Conservation (phyloP, 176 grass and related monocot species). For the Oryza rufipogon region DNA sequence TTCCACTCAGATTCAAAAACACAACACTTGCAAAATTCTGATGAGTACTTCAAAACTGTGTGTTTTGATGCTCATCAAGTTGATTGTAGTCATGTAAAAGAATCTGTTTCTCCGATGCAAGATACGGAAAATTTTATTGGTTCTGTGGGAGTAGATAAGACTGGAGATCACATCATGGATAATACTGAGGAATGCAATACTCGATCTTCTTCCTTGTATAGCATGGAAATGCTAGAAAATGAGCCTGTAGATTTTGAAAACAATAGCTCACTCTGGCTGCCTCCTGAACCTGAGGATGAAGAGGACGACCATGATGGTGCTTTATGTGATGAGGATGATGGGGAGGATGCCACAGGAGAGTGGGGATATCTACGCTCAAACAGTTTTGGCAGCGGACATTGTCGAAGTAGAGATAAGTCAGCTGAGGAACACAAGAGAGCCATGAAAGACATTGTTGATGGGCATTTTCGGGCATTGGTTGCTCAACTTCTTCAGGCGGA, state of each 20-base stretch:
- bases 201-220: slow-evolving; percentile 76
- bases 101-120: slow-evolving; percentile 49
- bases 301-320: slow-evolving; percentile 78
- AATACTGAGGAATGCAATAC: slow-evolving; percentile 67
- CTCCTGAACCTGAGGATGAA: slow-evolving; percentile 89
- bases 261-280: slow-evolving; percentile 74
- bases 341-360: slow-evolving; percentile 69
- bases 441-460: slow-evolving; percentile 92
- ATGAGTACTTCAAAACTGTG: slow-evolving; percentile 67
- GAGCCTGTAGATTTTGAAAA: slow-evolving; percentile 93
- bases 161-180: slow-evolving; percentile 55
- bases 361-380: slow-evolving; percentile 86
- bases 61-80: slow-evolving; percentile 59
- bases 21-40: slow-evolving; percentile 51
- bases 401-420: slow-evolving; percentile 80
- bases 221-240: slow-evolving; percentile 69
- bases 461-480: slow-evolving; percentile 91
- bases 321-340: slow-evolving; percentile 80
- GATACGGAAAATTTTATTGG: slow-evolving; percentile 42
- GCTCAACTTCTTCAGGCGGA: slow-evolving; percentile 90
- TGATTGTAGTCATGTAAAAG: slow-evolving; percentile 55
- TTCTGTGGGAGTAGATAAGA: slow-evolving; percentile 57
- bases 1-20: slow-evolving; percentile 62
- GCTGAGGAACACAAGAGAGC: slow-evolving; percentile 94
- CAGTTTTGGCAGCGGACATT: slow-evolving; percentile 79